Percentiles rank a stretch among this genome's conserved stretches.
Evolutionary conservation across 495 filamentous ascomycete species (phyloP).

Genomic region (Aspergillus baeticus): DNA sequence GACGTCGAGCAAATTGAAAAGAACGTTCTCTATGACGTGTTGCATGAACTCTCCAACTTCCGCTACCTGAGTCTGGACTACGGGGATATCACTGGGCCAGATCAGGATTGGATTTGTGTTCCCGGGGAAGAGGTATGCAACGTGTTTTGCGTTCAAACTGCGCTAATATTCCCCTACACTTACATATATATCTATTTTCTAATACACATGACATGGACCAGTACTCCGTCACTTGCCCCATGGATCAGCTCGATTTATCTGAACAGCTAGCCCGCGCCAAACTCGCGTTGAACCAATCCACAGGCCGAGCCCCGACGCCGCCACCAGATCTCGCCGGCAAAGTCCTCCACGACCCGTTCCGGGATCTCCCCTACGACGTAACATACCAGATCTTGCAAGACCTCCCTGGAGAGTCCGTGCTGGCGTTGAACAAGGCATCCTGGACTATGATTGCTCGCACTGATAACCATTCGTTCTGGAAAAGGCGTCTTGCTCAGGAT

Average conservation of each 20-base stretch:
- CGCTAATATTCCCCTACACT: too few species aligned
- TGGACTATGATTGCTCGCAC: neutral
- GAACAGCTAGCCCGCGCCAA: neutral
- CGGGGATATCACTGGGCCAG: neutral
- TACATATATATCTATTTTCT: too few species aligned
- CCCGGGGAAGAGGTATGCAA: constrained; percentile 1
- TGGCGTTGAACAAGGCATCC: neutral
- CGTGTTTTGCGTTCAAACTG: neutral
- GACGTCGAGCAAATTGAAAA: neutral
- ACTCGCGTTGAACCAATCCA: neutral
- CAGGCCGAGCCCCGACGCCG: neutral
- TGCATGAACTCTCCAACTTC: neutral
- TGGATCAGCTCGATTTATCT: too few species aligned
- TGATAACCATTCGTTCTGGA: neutral
- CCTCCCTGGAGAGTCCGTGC: neutral
- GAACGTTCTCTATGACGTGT: neutral
- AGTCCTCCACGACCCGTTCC: neutral
- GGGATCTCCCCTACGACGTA: neutral
- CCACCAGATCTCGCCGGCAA: neutral
- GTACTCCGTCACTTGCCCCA: too few species aligned
- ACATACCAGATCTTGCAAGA: neutral
- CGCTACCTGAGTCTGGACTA: neutral
- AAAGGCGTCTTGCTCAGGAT: neutral
- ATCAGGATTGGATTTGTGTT: neutral
- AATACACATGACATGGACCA: too few species aligned